Conservation (phyloP, 148 eudicot genomes). For the Camellia lanceoleosa region DNA sequence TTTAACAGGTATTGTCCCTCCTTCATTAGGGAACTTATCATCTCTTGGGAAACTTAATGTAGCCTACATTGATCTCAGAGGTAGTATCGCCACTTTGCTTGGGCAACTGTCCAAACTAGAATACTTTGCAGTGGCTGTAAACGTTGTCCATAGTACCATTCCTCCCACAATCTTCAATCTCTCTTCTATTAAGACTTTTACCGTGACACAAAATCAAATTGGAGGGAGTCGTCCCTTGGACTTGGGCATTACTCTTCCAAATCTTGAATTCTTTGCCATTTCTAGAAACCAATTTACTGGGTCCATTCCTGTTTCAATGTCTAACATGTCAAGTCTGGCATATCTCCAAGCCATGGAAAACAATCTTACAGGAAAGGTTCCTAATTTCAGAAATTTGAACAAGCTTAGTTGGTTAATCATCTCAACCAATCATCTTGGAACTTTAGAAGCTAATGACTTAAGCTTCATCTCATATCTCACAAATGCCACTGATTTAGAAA, state of each 20-base stretch:
- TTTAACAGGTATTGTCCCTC: background rate
- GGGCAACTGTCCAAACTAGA: background rate
- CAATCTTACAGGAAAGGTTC: too few relatives aligned
- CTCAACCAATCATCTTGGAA: too few relatives aligned
- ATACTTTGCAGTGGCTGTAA: background rate
- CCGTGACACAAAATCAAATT: background rate
- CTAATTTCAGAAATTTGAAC: too few relatives aligned
- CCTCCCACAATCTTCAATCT: background rate
- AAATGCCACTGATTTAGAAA: too few relatives aligned
- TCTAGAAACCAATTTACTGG: background rate
- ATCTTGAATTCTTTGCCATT: background rate
- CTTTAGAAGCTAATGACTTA: too few relatives aligned
- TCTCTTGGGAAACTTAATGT: background rate
- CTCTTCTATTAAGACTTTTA: background rate
- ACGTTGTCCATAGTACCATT: background rate
- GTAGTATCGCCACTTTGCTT: background rate
- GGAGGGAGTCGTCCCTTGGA: background rate
- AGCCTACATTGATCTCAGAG: background rate
- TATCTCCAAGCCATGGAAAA: too few relatives aligned
- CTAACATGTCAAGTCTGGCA: background rate
- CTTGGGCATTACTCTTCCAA: background rate
- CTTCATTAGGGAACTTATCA: background rate
- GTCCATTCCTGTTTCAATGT: constrained; percentile 4
- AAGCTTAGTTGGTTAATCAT: too few relatives aligned
- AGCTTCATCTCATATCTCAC: too few relatives aligned